Conservation (phyloP, 305 asterid species). For the Fraxinus latifolia region DNA sequence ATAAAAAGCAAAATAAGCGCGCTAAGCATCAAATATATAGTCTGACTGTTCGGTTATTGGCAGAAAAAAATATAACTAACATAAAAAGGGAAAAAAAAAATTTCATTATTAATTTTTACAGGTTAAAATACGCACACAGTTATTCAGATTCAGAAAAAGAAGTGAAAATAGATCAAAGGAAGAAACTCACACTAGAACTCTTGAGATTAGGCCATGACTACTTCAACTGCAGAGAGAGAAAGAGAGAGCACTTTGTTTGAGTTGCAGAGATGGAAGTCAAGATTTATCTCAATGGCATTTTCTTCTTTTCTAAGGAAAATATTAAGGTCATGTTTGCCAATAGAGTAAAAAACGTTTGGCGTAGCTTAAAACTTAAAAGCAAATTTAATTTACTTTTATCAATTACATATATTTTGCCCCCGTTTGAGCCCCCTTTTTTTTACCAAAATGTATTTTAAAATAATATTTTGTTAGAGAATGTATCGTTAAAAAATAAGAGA, state of each 20-base stretch:
- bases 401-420: neutral
- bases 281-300: conserved; percentile 19
- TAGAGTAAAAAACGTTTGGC: neutral
- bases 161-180: conserved; percentile 24
- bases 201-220: conserved; percentile 28
- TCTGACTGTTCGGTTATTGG: neutral
- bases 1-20: neutral
- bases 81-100: neutral
- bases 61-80: conserved; percentile 3
- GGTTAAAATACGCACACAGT: neutral
- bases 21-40: conserved; percentile 1
- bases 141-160: conserved; percentile 25
- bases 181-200: conserved; percentile 36
- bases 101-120: neutral
- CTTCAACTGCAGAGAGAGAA: conserved; percentile 11
- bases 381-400: neutral
- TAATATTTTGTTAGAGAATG: too few species aligned
- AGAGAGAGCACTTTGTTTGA: neutral
- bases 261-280: conserved; percentile 32
- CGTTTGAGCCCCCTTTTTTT: too few species aligned
- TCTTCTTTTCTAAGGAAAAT: neutral
- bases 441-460: too few species aligned
- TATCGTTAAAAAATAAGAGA: too few species aligned
- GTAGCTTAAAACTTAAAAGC: neutral
- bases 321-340: neutral